Evolutionary conservation across 148 eudicot species (phyloP).

Genomic region (Bassia scoparia): DNA sequence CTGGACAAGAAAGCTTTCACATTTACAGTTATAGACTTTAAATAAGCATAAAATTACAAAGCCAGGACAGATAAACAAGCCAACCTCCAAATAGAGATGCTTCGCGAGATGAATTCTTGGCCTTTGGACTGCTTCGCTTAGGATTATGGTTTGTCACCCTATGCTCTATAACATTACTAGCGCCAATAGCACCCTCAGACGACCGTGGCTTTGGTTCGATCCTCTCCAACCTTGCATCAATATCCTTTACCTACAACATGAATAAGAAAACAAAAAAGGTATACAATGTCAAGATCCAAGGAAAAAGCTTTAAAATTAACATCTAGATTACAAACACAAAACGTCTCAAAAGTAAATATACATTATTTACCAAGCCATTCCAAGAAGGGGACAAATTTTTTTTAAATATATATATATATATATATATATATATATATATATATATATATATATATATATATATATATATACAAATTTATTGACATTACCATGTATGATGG

Average conservation of each 20-base stretch:
- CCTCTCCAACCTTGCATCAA: conserved; percentile 78
- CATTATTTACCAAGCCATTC: not conserved
- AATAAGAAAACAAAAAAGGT: not conserved
- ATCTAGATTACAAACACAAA: not conserved
- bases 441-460: not conserved
- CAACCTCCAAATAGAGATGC: conserved; percentile 86
- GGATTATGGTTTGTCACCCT: conserved; percentile 48
- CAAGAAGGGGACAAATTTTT: not conserved
- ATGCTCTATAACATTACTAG: conserved; percentile 42
- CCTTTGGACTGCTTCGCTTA: conserved; percentile 89
- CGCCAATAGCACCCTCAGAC: conserved; percentile 52
- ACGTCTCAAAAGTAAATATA: not conserved
- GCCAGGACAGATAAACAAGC: conserved; percentile 17
- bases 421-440: not conserved
- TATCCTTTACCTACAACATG: conserved; percentile 71
- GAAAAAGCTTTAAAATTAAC: not conserved
- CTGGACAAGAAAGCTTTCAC: conserved; percentile 5
- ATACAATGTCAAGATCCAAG: not conserved
- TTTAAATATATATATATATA: not conserved
- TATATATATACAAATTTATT: not conserved
- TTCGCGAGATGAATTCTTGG: conserved; percentile 70
- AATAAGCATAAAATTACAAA: not conserved
- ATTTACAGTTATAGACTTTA: not conserved
- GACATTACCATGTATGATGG: conserved; percentile 67
- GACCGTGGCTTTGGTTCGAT: conserved; percentile 77